These are phyloP conservation scores for Clohesyomyces aquaticus DNA, from an alignment of 495 filamentous ascomycete genomes.

Conservation along the genomic window DNA sequence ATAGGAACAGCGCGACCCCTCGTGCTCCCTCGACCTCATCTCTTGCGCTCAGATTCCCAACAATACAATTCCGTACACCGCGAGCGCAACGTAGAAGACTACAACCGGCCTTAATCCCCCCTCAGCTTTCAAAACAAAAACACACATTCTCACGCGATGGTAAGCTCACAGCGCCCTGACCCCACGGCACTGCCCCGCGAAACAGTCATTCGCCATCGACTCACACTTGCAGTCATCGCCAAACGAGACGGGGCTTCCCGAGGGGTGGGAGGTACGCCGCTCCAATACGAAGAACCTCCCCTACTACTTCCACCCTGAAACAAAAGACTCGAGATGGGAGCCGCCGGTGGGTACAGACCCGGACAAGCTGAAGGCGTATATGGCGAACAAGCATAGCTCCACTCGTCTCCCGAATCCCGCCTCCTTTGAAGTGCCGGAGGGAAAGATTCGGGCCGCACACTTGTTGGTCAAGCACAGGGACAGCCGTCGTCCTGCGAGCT, in stretches of 20 bases:
- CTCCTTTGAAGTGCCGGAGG: conserved; percentile 56
- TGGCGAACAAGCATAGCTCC: conserved; percentile 76
- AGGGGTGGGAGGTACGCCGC: conserved; percentile 90
- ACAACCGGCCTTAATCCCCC: neutral
- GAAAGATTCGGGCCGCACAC: conserved; percentile 91
- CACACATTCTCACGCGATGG: neutral
- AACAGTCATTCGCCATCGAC: conserved; percentile 21
- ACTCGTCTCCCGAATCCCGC: conserved; percentile 39
- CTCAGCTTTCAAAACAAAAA: neutral
- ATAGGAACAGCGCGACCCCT: no score
- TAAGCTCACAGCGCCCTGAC: conserved; percentile 13
- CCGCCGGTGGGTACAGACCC: conserved; percentile 83
- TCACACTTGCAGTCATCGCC: conserved; percentile 39
- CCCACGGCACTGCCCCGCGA: conserved; percentile 9
- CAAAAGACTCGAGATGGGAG: conserved; percentile 90
- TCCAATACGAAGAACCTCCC: conserved; percentile 97
- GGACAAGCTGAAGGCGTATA: conserved; percentile 88
- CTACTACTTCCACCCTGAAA: conserved; percentile 90
- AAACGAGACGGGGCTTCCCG: conserved; percentile 79
- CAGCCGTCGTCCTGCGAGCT: conserved; percentile 84
- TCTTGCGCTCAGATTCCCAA: no score
- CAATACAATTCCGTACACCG: no score
- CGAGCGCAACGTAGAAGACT: no score
- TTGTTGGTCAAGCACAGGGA: conserved; percentile 90
- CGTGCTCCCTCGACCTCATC: no score